phyloP scores from a whole-genome alignment of 2,329 filamentous ascomycete genomes.

The Claviceps capensis region DNA sequence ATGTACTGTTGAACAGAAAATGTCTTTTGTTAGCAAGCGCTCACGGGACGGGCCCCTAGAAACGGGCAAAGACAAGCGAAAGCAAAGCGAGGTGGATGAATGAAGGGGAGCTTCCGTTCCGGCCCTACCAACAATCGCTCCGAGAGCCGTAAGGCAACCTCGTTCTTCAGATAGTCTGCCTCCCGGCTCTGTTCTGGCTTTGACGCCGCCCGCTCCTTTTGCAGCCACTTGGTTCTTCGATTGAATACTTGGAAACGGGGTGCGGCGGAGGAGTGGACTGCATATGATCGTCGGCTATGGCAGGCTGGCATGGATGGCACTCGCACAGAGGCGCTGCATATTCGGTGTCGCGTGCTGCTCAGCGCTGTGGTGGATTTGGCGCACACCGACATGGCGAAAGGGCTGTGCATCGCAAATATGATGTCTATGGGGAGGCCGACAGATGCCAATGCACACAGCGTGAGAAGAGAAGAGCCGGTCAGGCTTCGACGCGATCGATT shows the following conservation, averaged over 20 bases:
- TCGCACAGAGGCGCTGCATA: conserved; percentile 8
- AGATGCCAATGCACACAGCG: neutral
- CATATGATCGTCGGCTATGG: conserved; percentile 45
- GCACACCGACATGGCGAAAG: conserved; percentile 19
- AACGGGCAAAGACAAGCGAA: neutral
- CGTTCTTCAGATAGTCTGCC: conserved; percentile 87
- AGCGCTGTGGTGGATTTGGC: conserved; percentile 12
- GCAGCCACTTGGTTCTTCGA: conserved; percentile 70
- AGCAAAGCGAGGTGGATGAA: neutral
- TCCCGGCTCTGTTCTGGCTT: conserved; percentile 59
- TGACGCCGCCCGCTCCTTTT: conserved; percentile 73
- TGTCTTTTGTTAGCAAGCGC: neutral
- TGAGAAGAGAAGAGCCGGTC: neutral
- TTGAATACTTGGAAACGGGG: conserved; percentile 88
- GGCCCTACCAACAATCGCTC: conserved; percentile 62
- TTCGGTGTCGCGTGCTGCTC: conserved; percentile 13
- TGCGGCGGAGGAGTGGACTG: conserved; percentile 61
- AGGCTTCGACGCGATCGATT: neutral
- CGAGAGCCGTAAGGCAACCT: conserved; percentile 71
- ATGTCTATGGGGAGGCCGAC: neutral
- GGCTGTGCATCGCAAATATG: neutral
- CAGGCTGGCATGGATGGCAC: neutral
- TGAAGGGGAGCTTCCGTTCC: neutral
- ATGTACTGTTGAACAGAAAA: conserved; percentile 51
- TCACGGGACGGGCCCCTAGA: neutral